A percentile compares a stretch with the other conserved stretches of the same genome.
Evolutionary conservation across 2,329 filamentous ascomycete genomes (phyloP).

Genomic region (Monosporascus sp.): DNA sequence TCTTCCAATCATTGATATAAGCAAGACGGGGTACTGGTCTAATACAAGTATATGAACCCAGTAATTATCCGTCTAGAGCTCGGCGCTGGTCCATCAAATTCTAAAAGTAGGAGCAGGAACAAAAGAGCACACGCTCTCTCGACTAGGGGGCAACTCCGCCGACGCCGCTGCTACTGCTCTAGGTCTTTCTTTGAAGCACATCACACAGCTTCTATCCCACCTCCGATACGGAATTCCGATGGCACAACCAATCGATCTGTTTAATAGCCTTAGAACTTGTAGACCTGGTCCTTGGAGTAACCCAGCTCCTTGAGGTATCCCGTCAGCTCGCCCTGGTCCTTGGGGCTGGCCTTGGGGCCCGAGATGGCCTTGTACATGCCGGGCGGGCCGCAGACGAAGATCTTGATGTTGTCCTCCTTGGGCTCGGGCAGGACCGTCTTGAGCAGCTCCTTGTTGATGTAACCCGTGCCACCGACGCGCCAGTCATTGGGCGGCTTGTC

Average conservation of each 20-base stretch:
- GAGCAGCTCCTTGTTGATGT: constrained; percentile 83
- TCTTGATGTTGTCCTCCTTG: constrained; percentile 86
- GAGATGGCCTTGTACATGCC: constrained; percentile 91
- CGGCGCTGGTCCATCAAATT: no score
- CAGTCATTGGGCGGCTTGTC: constrained; percentile 79
- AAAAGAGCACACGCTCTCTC: no score
- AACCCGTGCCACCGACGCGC: constrained; percentile 66
- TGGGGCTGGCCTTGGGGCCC: constrained; percentile 84
- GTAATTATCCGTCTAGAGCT: no score
- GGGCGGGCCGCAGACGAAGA: constrained; percentile 93
- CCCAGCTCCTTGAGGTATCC: constrained; percentile 81
- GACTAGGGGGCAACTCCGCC: no score
- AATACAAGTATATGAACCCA: no score
- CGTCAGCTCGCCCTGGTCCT: constrained; percentile 85
- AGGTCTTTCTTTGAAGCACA: no score
- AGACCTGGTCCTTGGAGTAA: constrained; percentile 84
- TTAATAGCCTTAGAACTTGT: constrained; percentile 67
- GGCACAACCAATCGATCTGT: background rate
- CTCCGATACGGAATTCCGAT: background rate
- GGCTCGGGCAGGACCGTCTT: constrained; percentile 94
- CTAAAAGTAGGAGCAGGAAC: no score
- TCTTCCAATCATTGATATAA: no score
- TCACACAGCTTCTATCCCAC: no score
- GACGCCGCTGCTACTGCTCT: no score
- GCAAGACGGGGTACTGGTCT: no score